Evolutionary conservation across 345 rosid species (phyloP).

Genomic region (Draba incana): DNA sequence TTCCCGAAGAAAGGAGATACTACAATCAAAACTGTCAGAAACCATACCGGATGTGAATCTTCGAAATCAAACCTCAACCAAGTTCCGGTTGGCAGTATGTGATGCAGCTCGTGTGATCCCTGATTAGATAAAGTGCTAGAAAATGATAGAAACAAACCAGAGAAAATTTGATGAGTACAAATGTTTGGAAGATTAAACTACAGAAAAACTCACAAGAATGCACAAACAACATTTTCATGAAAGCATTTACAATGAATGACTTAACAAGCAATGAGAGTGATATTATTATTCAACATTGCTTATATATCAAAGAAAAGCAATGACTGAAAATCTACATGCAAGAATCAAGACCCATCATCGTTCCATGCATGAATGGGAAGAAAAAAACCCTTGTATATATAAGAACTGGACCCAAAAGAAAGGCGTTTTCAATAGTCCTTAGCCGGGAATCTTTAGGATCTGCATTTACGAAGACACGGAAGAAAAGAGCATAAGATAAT

Average conservation of each 20-base stretch:
- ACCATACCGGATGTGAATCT: constrained; percentile 93
- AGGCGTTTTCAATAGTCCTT: constrained; percentile 72
- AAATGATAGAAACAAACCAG: constrained; percentile 27
- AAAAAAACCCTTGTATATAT: constrained; percentile 68
- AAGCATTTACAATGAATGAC: constrained; percentile 2
- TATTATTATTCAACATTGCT: too few relatives aligned
- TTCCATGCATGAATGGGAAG: constrained; percentile 27
- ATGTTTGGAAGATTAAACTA: constrained; percentile 10
- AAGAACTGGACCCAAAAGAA: constrained; percentile 82
- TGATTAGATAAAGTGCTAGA: constrained; percentile 55
- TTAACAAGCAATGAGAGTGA: neutral
- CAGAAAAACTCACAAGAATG: constrained; percentile 15
- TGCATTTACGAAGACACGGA: constrained; percentile 41
- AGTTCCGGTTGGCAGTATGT: constrained; percentile 64
- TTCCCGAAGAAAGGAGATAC: constrained; percentile 3
- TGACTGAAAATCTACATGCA: neutral
- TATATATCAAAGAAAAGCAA: constrained; percentile 3
- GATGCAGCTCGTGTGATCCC: constrained; percentile 53
- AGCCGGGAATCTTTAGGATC: constrained; percentile 73
- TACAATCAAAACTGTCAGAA: too few relatives aligned
- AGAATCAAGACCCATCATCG: constrained; percentile 8
- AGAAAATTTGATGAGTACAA: constrained; percentile 16
- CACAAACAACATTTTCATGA: constrained; percentile 7
- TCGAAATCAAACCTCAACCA: constrained; percentile 85
- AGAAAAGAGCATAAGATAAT: neutral